phyloP scores from a whole-genome alignment of 768 basidiomycete species.

The Austroboletus festivus region DNA sequence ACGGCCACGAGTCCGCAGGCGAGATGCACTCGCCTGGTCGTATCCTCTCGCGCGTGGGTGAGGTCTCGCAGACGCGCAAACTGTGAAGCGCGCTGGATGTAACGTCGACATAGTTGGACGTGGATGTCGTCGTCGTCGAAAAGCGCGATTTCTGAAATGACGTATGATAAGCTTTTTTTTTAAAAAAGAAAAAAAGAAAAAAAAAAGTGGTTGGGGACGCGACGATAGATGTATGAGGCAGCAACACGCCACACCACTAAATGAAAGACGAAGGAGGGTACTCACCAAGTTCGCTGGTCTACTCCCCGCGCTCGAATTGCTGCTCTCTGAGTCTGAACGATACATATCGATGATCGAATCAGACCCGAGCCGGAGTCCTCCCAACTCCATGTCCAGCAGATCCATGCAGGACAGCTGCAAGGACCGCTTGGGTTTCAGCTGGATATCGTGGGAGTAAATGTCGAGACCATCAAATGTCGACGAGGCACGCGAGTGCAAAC shows the following conservation, averaged over 20 bases:
- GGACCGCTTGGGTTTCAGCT: slow-evolving; percentile 13
- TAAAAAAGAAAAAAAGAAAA: background rate
- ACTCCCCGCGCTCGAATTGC: slow-evolving; percentile 1
- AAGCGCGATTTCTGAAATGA: slow-evolving; percentile 38
- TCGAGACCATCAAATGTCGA: slow-evolving; percentile 32
- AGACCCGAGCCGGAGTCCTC: slow-evolving; percentile 17
- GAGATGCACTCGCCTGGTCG: slow-evolving; percentile 5
- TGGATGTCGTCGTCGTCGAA: slow-evolving; percentile 34
- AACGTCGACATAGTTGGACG: slow-evolving; percentile 30
- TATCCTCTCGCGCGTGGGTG: slow-evolving; percentile 5
- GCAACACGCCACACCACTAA: background rate
- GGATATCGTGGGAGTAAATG: slow-evolving; percentile 27
- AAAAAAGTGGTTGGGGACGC: too few species aligned
- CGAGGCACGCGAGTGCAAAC: slow-evolving; percentile 25
- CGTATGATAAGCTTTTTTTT: too few species aligned
- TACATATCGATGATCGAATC: slow-evolving; percentile 21
- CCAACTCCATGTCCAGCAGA: slow-evolving; percentile 18
- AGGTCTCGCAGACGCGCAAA: background rate
- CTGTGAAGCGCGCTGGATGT: slow-evolving; percentile 1
- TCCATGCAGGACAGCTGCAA: slow-evolving; percentile 21
- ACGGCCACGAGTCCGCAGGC: slow-evolving; percentile 22
- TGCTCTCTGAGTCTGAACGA: slow-evolving; percentile 17
- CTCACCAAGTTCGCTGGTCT: slow-evolving; percentile 18
- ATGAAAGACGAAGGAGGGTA: too few species aligned
- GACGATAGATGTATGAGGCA: background rate